These are phyloP conservation scores for Rhododendron ovatum DNA, from an alignment of 148 eudicot genomes.

Conservation along the genomic window DNA sequence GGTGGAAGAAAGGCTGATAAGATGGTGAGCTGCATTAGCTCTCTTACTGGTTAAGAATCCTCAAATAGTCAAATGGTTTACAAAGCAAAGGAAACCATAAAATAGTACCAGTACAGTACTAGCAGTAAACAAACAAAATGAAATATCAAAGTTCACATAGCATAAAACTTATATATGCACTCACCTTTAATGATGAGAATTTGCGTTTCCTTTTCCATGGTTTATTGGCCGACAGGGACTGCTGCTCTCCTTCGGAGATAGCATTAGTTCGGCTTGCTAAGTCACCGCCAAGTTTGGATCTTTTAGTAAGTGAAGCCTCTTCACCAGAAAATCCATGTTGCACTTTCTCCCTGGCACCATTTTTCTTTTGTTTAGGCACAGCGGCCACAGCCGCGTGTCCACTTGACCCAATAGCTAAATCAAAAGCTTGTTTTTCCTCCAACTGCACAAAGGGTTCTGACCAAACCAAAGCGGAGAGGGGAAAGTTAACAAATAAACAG, in stretches of 20 bases:
- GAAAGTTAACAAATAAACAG: not conserved
- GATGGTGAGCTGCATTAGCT: not conserved
- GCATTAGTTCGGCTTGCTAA: constrained; percentile 25
- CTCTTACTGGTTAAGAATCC: not conserved
- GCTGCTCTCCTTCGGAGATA: constrained; percentile 35
- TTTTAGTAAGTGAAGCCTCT: constrained; percentile 36
- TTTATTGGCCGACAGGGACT: constrained; percentile 6
- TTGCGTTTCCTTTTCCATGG: constrained; percentile 3
- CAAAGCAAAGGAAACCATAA: not conserved
- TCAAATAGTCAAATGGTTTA: not conserved
- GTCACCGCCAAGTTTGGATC: constrained; percentile 38
- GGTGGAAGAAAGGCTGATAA: not conserved
- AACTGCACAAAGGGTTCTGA: constrained; percentile 37
- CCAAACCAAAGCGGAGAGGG: not conserved
- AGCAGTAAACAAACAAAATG: not conserved
- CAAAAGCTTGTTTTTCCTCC: constrained; percentile 34
- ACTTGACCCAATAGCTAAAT: constrained; percentile 31
- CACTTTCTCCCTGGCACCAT: constrained; percentile 38
- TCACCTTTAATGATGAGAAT: not conserved
- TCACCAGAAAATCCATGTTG: constrained; percentile 19
- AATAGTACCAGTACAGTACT: not conserved
- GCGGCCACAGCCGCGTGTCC: constrained; percentile 34
- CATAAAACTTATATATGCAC: not conserved
- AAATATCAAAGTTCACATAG: not conserved
- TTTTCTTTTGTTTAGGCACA: constrained; percentile 27